Evolutionary conservation across 306 rosid genomes (phyloP), one percentile per base, ranked within the genome.

Genomic region (Acacia crassicarpa): DNA sequence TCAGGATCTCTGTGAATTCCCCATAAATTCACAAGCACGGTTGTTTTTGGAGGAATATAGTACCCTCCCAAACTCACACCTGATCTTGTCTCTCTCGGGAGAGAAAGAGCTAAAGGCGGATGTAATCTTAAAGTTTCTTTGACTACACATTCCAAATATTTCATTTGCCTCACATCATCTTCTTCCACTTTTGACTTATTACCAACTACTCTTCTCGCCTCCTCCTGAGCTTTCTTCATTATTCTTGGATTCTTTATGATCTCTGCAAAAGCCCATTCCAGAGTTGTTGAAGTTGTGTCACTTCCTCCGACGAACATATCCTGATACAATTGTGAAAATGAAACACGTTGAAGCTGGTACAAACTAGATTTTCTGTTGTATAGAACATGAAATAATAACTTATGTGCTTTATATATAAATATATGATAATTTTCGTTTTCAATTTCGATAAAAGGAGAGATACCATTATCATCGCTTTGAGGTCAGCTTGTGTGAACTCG

Each of bases 71-170:
- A 3, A 14, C 77, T 78, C 0, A 77, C 80, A 6, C 20, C 5
- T 0, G 7, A 44, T 2, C 22, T 5, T 80, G 89, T 75, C 78
- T 82, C 72, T 46, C 91, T 61, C 38, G 88, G 87, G 2, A 68
- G 12, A 6, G 82, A 22, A 3, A 86, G 78, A 22, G 92, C 88
- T 23, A 3, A 14, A 5, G 93, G 80, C 1, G 91, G 86, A 30
- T 85, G 95, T 54, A 79, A 54, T 7, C 82, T 69, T 25, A 79
- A 4, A 16, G 69, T 27, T 41, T 78, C 82, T 54, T 70, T 89
- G 9, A 83, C 5, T 0, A 86, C 83, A 80, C 87, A 87, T 16
- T 83, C 70, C 82, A 91, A 65, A 77, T 81, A 91, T 5, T 45
- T 25, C 93, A 91, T 91, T 49, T 86, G 48, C 0, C 25, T 67